A percentile compares a stretch with the other conserved stretches of the same genome.
phyloP scores from a whole-genome alignment of 1,139 yeast genomes.

The Barnettozyma hawaiiensis region DNA sequence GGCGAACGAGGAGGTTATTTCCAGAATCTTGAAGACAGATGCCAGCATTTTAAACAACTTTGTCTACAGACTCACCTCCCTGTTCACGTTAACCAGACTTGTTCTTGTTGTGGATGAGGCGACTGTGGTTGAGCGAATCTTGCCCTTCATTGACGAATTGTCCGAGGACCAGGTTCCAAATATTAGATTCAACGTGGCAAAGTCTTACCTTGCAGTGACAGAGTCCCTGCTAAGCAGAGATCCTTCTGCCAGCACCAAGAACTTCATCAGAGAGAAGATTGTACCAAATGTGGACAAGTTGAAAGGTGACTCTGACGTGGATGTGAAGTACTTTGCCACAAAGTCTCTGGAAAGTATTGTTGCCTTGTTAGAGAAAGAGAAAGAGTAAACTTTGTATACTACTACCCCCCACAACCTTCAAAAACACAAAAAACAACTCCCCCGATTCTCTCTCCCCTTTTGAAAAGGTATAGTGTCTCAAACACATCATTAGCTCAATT shows the following conservation, averaged over 20 bases:
- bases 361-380: conserved; percentile 8
- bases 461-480: too few relatives aligned
- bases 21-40: conserved; percentile 57
- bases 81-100: conserved; percentile 78
- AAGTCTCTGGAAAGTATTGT: conserved; percentile 4
- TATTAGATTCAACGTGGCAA: conserved; percentile 91
- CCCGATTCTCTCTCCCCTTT: too few relatives aligned
- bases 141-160: conserved; percentile 74
- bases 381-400: neutral
- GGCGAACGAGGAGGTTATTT: conserved; percentile 83
- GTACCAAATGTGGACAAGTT: conserved; percentile 54
- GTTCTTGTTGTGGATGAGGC: conserved; percentile 59
- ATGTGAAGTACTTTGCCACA: conserved; percentile 2
- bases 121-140: conserved; percentile 56
- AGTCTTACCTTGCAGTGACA: conserved; percentile 61
- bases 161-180: conserved; percentile 84
- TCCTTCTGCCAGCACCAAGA: conserved; percentile 23
- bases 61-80: conserved; percentile 85
- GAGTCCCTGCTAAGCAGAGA: conserved; percentile 35
- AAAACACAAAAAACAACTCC: too few relatives aligned
- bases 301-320: conserved; percentile 8
- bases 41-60: conserved; percentile 44
- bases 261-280: conserved; percentile 4
- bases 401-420: too few relatives aligned
- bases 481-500: too few relatives aligned